Percentiles rank a stretch among this genome's conserved stretches.
Conservation (phyloP, 441 rosid species). For the Flueggea neowawraea region DNA sequence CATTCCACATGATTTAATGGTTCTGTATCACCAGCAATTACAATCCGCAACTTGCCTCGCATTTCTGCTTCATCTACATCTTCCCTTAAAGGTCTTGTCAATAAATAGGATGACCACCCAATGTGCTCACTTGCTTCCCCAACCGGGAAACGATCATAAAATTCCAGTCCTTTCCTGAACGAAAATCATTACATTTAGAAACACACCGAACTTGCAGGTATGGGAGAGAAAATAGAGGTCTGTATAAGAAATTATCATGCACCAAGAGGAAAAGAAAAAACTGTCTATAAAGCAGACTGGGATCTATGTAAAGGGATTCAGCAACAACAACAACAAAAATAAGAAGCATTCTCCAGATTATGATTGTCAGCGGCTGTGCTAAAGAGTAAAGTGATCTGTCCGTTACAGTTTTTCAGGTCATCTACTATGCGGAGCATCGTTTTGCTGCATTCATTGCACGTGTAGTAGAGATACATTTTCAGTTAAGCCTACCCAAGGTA, state of each 20-base stretch:
- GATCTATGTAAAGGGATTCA: background rate
- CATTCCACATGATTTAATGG: conserved; percentile 3
- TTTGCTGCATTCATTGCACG: conserved; percentile 24
- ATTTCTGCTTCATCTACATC: conserved; percentile 5
- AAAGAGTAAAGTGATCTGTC: conserved; percentile 15
- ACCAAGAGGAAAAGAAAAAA: conserved; percentile 3
- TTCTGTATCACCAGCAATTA: conserved; percentile 1
- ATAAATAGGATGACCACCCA: conserved; percentile 20
- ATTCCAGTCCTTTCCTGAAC: conserved; percentile 1
- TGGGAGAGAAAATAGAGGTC: conserved; percentile 18
- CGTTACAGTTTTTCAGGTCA: conserved; percentile 16
- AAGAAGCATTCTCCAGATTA: background rate
- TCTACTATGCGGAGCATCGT: conserved; percentile 23
- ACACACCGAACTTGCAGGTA: conserved; percentile 5
- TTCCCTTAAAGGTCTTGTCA: conserved; percentile 5
- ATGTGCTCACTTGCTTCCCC: conserved; percentile 21
- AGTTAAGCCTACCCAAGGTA: conserved; percentile 9
- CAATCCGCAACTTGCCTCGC: conserved; percentile 3
- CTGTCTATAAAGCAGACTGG: background rate
- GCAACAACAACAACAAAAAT: conserved; percentile 1
- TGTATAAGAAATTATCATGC: conserved; percentile 2
- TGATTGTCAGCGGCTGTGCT: background rate
- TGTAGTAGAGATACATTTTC: conserved; percentile 15
- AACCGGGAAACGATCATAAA: conserved; percentile 21
- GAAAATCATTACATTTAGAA: conserved; percentile 1